A percentile compares a stretch with the other conserved stretches of the same genome.
Conservation (phyloP, 495 filamentous ascomycete species). For the Aspergillus campestris region DNA sequence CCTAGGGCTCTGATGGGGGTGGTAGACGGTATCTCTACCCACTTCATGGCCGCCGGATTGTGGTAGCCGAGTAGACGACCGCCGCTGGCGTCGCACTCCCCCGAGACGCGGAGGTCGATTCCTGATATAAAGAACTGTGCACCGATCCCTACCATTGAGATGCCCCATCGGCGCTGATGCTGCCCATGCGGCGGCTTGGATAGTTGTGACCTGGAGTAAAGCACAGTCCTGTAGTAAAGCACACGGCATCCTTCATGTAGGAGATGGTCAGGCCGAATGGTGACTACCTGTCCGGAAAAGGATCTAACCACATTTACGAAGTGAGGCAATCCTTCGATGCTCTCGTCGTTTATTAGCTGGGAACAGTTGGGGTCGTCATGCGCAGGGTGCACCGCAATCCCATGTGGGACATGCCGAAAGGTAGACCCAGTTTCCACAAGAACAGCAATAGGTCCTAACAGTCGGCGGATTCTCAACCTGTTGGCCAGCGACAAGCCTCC, state of each 20-base stretch:
- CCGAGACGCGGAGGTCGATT: neutral
- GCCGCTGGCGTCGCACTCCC: neutral
- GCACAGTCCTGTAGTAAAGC: conserved; percentile 2
- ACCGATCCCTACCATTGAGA: conserved; percentile 7
- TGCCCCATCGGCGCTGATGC: neutral
- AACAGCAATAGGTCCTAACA: conserved; percentile 63
- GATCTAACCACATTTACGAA: neutral
- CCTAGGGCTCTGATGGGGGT: neutral
- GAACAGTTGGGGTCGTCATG: neutral
- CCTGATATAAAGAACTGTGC: conserved; percentile 5
- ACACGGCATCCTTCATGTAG: conserved; percentile 10
- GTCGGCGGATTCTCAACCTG: conserved; percentile 29
- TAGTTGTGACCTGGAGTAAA: conserved; percentile 1
- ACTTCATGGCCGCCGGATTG: conserved; percentile 1
- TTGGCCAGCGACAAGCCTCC: conserved; percentile 3
- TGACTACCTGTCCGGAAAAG: conserved; percentile 6
- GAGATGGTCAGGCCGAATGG: neutral
- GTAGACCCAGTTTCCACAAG: conserved; percentile 2
- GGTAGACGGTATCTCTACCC: conserved; percentile 4
- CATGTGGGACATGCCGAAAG: neutral
- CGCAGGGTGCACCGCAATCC: neutral
- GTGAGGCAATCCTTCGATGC: neutral
- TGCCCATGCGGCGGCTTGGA: neutral
- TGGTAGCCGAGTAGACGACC: conserved; percentile 1
- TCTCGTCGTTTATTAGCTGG: neutral